Evolutionary conservation across 2,329 filamentous ascomycete genomes (phyloP).

Genomic region (Pseudogymnoascus sp.): DNA sequence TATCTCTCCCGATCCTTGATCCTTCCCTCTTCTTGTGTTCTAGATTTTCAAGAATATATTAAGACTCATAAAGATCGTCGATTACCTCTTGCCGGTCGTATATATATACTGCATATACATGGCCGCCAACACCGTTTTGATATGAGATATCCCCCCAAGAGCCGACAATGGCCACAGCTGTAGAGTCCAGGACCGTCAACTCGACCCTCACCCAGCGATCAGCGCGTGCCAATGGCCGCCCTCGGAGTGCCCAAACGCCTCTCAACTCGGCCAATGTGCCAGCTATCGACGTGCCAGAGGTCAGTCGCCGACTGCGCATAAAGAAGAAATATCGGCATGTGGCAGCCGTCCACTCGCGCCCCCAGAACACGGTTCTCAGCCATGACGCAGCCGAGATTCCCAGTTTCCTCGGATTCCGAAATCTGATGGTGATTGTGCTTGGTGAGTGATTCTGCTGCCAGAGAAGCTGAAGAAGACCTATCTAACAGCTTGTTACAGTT

Average conservation of each 20-base stretch:
- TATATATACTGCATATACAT: neutral
- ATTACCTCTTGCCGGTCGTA: neutral
- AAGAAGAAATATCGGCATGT: slow-evolving; percentile 81
- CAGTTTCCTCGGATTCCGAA: slow-evolving; percentile 88
- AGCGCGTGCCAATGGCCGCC: neutral
- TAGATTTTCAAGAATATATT: neutral
- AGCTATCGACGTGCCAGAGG: neutral
- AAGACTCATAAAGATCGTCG: neutral
- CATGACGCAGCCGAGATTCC: slow-evolving; percentile 67
- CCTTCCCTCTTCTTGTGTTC: neutral
- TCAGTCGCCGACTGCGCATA: slow-evolving; percentile 13
- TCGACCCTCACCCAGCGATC: slow-evolving; percentile 5
- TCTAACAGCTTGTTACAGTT: slow-evolving; percentile 41
- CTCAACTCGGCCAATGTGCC: slow-evolving; percentile 8
- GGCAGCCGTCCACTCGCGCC: slow-evolving; percentile 69
- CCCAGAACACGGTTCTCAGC: slow-evolving; percentile 72
- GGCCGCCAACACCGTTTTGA: neutral
- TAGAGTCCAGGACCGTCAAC: slow-evolving; percentile 6
- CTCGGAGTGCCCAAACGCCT: neutral
- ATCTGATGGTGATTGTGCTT: slow-evolving; percentile 89
- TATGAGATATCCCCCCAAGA: neutral
- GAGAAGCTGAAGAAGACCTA: slow-evolving; percentile 1
- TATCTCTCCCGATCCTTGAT: slow-evolving; percentile 1
- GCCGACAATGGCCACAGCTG: slow-evolving; percentile 6
- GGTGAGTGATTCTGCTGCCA: slow-evolving; percentile 41